A percentile compares a stretch with the other conserved stretches of the same genome.
Evolutionary conservation across 305 asterid species (phyloP).

Genomic region (Stenogyne calaminthoides): DNA sequence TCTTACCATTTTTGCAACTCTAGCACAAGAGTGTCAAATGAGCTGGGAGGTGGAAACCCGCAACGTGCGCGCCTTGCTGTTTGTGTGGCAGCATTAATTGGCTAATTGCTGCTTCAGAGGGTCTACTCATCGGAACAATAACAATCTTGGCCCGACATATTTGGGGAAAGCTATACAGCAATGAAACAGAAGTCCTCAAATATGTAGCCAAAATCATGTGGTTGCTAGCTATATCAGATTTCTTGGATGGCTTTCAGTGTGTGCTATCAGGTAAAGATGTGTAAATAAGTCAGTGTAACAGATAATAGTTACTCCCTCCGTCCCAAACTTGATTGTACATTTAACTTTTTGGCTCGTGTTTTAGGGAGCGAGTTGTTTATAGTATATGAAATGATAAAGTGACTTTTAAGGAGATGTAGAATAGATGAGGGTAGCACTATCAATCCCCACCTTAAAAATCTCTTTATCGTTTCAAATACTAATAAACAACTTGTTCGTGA

Average conservation of each 20-base stretch:
- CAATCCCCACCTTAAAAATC: no score
- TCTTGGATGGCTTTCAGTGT: constrained; percentile 77
- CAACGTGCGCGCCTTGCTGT: constrained; percentile 57
- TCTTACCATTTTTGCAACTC: constrained; percentile 4
- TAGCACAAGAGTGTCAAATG: constrained; percentile 75
- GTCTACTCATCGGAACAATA: constrained; percentile 41
- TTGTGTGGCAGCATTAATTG: constrained; percentile 45
- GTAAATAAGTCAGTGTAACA: not conserved
- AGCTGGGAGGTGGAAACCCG: constrained; percentile 60
- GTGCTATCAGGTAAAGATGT: constrained; percentile 58
- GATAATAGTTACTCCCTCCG: not conserved
- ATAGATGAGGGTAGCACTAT: no score
- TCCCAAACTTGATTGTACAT: no score
- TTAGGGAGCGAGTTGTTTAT: no score
- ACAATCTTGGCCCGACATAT: constrained; percentile 54
- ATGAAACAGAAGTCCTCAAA: constrained; percentile 56
- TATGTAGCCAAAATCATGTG: constrained; percentile 64
- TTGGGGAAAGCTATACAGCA: constrained; percentile 74
- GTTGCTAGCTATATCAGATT: constrained; percentile 63
- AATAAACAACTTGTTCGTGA: no score
- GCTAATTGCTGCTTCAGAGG: constrained; percentile 55
- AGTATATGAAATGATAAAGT: no score
- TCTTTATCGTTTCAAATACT: no score
- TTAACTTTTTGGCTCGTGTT: no score
- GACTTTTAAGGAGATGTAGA: no score